Evolutionary conservation across 345 rosid species (phyloP), one percentile per base, ranked within the genome.

Genomic region (Mercurialis annua): DNA sequence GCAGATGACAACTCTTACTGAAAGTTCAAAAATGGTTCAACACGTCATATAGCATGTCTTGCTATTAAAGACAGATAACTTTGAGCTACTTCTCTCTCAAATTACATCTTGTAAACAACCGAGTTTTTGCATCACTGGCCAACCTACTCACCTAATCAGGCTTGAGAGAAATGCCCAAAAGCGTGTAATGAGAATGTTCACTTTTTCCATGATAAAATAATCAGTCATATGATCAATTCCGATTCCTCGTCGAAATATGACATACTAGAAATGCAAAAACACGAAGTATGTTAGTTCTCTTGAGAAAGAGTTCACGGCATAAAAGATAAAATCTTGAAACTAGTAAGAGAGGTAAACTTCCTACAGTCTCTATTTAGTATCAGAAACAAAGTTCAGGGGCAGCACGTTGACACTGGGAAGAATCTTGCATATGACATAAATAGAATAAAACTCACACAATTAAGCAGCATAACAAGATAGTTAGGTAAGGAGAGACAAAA

Each of bases 171-270:
- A 85, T 62, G 84, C 74, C 98, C 98, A 90, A 68, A 87, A 59
- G 43, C 92, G 91, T 68, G 84, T 68, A 71, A 92, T 85, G 61
- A 92, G 74, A 72, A 87, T 82, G 79, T 92, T 92, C 68, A 92
- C 78, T 74, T 88, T 90, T 81, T 86, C 93, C 93, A 84, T 77
- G 84, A 88, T 72, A 81, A 92, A 92, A 76, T 74, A 90, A 77
- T 83, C 90, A 3, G 88, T 82, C 67, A 92, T 92, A 70, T 60
- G 76, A 82, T 92, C 98, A 66, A 90, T 55, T 67, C 97, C 98
- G 60, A 92, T 84, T 53, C 98, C 98, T 40, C 97, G 90, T 65
- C 98, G 84, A 82, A 93, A 93, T 76, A 93, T 88, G 64, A 93
- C 81, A 61, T 86, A 93, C 98, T 93, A 67, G 64, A 34, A 59